Percentiles rank a stretch among this genome's conserved stretches.
These are phyloP conservation scores for Aaosphaeria pasadenensis DNA, from an alignment of 2,329 filamentous ascomycete species.

Conservation along the genomic window DNA sequence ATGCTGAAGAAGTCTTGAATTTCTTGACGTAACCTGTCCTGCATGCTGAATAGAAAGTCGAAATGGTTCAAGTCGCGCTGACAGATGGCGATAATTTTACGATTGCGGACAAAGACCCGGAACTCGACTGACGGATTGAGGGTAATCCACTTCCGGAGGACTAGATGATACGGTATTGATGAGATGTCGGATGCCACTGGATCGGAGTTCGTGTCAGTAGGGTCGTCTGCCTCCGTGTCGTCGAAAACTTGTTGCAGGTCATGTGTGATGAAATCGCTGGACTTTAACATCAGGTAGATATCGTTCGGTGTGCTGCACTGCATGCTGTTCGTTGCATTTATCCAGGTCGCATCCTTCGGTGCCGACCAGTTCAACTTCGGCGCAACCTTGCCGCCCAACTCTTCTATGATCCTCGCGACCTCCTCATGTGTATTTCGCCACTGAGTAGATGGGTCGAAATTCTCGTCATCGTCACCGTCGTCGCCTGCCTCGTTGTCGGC, in stretches of 20 bases:
- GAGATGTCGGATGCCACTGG: not conserved
- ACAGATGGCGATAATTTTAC: conserved; percentile 75
- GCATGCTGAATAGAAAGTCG: conserved; percentile 71
- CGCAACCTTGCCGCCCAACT: conserved; percentile 80
- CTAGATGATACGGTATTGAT: conserved; percentile 70
- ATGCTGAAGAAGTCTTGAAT: conserved; percentile 76
- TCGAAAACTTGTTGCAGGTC: conserved; percentile 93
- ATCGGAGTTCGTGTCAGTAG: conserved; percentile 10
- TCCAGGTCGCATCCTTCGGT: conserved; percentile 94
- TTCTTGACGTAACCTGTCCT: conserved; percentile 62
- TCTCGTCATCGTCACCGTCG: conserved; percentile 55
- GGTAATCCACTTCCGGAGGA: conserved; percentile 83
- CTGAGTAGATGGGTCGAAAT: conserved; percentile 58
- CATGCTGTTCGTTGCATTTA: conserved; percentile 81
- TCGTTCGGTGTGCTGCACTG: conserved; percentile 88
- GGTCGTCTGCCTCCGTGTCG: conserved; percentile 51
- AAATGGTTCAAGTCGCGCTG: conserved; percentile 92
- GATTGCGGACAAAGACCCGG: conserved; percentile 86
- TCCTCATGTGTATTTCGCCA: conserved; percentile 71
- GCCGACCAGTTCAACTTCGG: conserved; percentile 98
- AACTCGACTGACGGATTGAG: conserved; percentile 92
- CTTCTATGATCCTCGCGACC: conserved; percentile 73
- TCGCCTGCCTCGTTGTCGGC: conserved; percentile 46
- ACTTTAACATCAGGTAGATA: conserved; percentile 90
- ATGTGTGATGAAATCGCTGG: conserved; percentile 90